Evolutionary conservation across 2,329 filamentous ascomycete genomes (phyloP).

Genomic region (Aspergillaceae sp.): DNA sequence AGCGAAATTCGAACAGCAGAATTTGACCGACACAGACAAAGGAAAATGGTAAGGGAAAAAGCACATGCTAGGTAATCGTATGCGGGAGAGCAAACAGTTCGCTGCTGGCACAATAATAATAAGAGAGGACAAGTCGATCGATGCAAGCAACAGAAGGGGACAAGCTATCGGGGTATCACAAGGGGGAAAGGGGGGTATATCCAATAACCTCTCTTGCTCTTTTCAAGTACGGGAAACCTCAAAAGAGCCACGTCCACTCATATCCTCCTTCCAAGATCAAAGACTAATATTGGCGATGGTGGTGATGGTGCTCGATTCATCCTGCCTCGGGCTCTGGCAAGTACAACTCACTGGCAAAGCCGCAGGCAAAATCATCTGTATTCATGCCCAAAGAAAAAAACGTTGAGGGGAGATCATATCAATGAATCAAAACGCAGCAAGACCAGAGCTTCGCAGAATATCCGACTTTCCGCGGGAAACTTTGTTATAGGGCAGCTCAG

Average conservation of each 20-base stretch:
- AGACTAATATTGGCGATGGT: constrained; percentile 1
- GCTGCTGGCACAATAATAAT: constrained; percentile 12
- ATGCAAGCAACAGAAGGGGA: constrained; percentile 24
- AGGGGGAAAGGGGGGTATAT: constrained; percentile 15
- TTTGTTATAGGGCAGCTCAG: too few species aligned
- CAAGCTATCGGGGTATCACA: constrained; percentile 32
- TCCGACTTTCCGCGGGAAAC: too few species aligned
- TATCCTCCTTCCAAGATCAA: constrained; percentile 8
- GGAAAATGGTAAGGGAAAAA: constrained; percentile 20
- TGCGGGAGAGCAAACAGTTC: constrained; percentile 15
- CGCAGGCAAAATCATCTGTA: not conserved
- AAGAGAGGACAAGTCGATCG: constrained; percentile 25
- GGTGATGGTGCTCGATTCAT: constrained; percentile 6
- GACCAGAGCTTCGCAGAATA: too few species aligned
- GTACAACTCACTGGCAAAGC: too few species aligned
- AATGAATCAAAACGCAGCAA: too few species aligned
- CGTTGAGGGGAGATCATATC: constrained; percentile 3
- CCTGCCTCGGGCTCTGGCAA: not conserved
- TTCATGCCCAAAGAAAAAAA: constrained; percentile 4
- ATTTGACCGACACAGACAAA: constrained; percentile 4
- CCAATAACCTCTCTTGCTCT: constrained; percentile 29
- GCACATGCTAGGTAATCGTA: constrained; percentile 27
- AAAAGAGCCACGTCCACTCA: constrained; percentile 10
- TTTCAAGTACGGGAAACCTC: constrained; percentile 15
- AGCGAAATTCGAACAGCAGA: constrained; percentile 14